A percentile compares a stretch with the other conserved stretches of the same genome.
phyloP scores from a whole-genome alignment of 768 basidiomycete species.

The Omphalotus guepiniiformis region DNA sequence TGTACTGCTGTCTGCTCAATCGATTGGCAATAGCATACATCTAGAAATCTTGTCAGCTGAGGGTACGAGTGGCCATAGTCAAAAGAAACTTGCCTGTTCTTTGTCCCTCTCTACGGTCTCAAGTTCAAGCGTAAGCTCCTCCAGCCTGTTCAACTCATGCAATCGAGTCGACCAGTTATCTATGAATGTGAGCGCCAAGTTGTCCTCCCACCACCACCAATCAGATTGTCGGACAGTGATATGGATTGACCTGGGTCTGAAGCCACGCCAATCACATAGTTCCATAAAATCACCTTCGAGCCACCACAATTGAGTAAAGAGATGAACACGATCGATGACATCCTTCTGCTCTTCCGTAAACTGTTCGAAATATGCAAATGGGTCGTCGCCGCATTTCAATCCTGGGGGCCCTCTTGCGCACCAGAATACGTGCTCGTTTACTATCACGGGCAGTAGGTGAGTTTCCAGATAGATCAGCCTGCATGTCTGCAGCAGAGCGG shows the following conservation, averaged over 20 bases:
- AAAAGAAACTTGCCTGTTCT: conserved; percentile 11
- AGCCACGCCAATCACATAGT: background rate
- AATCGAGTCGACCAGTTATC: conserved; percentile 14
- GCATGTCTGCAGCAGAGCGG: conserved; percentile 18
- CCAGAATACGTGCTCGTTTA: conserved; percentile 22
- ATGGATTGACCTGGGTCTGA: conserved; percentile 10
- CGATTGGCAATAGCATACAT: conserved; percentile 7
- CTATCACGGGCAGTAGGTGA: conserved; percentile 13
- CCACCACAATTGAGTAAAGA: conserved; percentile 19
- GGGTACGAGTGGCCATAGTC: background rate
- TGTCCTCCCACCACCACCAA: conserved; percentile 23
- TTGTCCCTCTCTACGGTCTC: conserved; percentile 20
- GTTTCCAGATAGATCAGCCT: conserved; percentile 21
- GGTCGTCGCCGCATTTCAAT: conserved; percentile 1
- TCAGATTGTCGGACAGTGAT: conserved; percentile 19
- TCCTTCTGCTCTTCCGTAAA: conserved; percentile 16
- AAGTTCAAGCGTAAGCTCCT: conserved; percentile 19
- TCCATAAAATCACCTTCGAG: conserved; percentile 12
- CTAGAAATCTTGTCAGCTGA: background rate
- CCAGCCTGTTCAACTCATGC: conserved; percentile 8
- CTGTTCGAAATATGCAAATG: conserved; percentile 11
- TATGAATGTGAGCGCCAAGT: conserved; percentile 10
- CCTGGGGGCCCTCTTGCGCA: conserved; percentile 8
- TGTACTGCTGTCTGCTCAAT: background rate
- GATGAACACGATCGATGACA: conserved; percentile 14